These are phyloP conservation scores for Aspergillus quadrilineatus DNA, from an alignment of 2,329 filamentous ascomycete species.

Conservation along the genomic window DNA sequence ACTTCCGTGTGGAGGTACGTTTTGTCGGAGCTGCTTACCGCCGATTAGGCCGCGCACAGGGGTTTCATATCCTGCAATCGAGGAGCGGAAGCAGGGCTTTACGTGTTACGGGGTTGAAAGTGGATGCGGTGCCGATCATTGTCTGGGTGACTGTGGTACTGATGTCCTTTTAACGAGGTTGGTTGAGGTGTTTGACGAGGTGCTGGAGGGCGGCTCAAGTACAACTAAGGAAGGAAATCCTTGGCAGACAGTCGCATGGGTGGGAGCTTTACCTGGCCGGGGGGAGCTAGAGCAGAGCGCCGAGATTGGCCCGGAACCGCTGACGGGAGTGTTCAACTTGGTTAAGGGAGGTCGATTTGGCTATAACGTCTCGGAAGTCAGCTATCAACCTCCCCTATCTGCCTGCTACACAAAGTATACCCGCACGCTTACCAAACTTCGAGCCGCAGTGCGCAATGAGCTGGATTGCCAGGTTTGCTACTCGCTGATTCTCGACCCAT, in stretches of 20 bases:
- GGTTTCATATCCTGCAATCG: slow-evolving; percentile 73
- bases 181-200: slow-evolving; percentile 57
- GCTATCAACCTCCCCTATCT: slow-evolving; percentile 42
- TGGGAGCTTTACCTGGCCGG: slow-evolving; percentile 22
- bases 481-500: slow-evolving; percentile 73
- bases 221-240: slow-evolving; percentile 19
- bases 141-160: slow-evolving; percentile 70
- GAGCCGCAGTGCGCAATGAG: slow-evolving; percentile 64
- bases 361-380: slow-evolving; percentile 55
- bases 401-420: slow-evolving; percentile 41
- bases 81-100: slow-evolving; percentile 67
- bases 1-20: slow-evolving; percentile 75
- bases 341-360: slow-evolving; percentile 61
- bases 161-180: slow-evolving; percentile 76
- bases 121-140: slow-evolving; percentile 69
- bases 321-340: slow-evolving; percentile 66
- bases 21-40: slow-evolving; percentile 76
- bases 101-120: slow-evolving; percentile 60
- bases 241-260: slow-evolving; percentile 28
- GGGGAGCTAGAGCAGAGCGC: slow-evolving; percentile 46
- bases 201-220: slow-evolving; percentile 13
- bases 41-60: slow-evolving; percentile 62
- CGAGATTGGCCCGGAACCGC: slow-evolving; percentile 15
- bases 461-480: slow-evolving; percentile 90
- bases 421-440: slow-evolving; percentile 57